These are phyloP conservation scores for Tulasnella sp. DNA, from an alignment of 768 basidiomycete genomes.

Conservation along the genomic window DNA sequence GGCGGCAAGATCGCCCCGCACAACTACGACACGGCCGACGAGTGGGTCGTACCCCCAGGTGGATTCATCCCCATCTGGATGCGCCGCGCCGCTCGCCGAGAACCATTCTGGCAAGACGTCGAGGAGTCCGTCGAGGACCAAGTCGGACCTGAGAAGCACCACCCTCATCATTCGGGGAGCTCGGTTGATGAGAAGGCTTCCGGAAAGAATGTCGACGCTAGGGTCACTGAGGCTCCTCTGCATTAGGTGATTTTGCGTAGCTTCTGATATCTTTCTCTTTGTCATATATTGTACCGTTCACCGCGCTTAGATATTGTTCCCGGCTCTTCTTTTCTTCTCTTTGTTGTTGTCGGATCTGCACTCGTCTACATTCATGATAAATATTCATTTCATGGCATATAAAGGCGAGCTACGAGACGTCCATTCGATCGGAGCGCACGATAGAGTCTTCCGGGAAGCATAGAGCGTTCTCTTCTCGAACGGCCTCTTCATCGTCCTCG, in stretches of 20 bases:
- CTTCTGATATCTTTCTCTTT: not conserved
- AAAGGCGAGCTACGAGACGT: not conserved
- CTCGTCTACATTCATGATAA: not conserved
- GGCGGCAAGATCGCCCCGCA: constrained; percentile 53
- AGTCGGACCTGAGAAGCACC: not conserved
- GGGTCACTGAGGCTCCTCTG: not conserved
- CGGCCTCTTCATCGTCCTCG: constrained; percentile 74
- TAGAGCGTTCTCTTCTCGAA: constrained; percentile 53
- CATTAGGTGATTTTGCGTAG: not conserved
- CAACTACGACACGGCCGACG: constrained; percentile 50
- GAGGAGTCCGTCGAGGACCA: not conserved
- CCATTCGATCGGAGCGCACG: not conserved
- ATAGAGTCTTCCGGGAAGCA: constrained; percentile 34
- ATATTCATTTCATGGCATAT: not conserved
- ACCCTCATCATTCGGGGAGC: not conserved
- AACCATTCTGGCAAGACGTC: not conserved
- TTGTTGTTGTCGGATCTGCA: not conserved
- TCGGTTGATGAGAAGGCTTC: not conserved
- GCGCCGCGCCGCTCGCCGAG: constrained; percentile 23
- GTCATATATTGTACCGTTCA: not conserved
- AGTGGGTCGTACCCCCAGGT: constrained; percentile 62
- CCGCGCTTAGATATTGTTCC: not conserved
- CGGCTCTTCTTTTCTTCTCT: not conserved
- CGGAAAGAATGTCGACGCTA: not conserved
- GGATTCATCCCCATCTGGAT: constrained; percentile 58